Conservation (phyloP, 2,329 filamentous ascomycete species). For the Cytospora piceae region DNA sequence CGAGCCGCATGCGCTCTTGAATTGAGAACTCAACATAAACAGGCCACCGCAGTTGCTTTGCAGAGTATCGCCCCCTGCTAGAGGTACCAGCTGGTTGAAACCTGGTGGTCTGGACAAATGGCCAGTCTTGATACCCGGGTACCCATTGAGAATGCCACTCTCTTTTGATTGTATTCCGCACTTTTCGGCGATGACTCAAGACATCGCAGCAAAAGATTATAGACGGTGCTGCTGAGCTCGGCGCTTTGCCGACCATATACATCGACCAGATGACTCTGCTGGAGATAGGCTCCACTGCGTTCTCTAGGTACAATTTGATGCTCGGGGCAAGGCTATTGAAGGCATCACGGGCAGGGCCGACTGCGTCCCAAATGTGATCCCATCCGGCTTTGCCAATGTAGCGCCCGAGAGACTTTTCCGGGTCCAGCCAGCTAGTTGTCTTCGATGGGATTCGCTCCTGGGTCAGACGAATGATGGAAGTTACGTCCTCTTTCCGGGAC, state of each 20-base stretch:
- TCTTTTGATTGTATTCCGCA: neutral
- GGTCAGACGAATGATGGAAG: neutral
- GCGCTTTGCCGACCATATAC: constrained; percentile 9
- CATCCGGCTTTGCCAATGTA: neutral
- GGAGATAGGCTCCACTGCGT: neutral
- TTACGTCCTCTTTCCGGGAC: neutral
- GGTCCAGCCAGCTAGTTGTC: constrained; percentile 2
- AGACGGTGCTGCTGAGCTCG: neutral
- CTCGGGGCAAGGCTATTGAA: neutral
- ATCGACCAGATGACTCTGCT: constrained; percentile 19
- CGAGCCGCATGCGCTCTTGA: constrained; percentile 5
- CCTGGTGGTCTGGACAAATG: constrained; percentile 8
- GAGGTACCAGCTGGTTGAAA: constrained; percentile 6
- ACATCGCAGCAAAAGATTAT: constrained; percentile 22
- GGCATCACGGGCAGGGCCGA: constrained; percentile 4
- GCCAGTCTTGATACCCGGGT: constrained; percentile 13
- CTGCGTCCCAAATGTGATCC: constrained; percentile 12
- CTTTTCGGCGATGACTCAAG: neutral
- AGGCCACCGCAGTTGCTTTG: neutral
- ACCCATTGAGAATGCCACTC: constrained; percentile 1
- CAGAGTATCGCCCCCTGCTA: neutral
- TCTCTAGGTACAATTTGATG: constrained; percentile 10
- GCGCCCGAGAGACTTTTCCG: constrained; percentile 3
- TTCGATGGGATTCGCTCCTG: neutral
- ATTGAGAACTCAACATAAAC: neutral